These are phyloP conservation scores for Tulasnella sp. DNA, from an alignment of 768 basidiomycete genomes.

Conservation along the genomic window DNA sequence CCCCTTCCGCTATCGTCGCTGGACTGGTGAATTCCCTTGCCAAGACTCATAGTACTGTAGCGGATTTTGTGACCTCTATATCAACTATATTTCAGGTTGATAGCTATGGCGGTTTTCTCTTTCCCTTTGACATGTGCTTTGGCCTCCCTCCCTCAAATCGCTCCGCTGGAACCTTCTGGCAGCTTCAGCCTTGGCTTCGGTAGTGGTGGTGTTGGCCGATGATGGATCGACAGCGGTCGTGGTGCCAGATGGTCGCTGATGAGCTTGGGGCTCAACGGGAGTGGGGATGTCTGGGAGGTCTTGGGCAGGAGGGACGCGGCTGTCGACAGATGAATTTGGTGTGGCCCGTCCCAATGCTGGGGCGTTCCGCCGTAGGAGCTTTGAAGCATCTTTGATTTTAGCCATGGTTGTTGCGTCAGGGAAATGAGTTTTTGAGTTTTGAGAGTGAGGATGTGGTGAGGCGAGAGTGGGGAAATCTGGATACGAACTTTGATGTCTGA, in stretches of 20 bases:
- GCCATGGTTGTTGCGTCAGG: constrained; percentile 6
- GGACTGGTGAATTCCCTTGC: too few relatives aligned
- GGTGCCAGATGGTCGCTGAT: background rate
- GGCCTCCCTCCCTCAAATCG: too few relatives aligned
- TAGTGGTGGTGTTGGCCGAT: background rate
- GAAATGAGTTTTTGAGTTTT: background rate
- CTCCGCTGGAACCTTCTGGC: too few relatives aligned
- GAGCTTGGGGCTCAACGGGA: background rate
- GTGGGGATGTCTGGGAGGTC: background rate
- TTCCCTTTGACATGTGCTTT: too few relatives aligned
- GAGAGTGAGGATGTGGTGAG: constrained; percentile 15
- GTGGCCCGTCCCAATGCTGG: background rate
- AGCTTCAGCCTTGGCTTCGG: background rate
- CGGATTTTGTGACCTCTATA: too few relatives aligned
- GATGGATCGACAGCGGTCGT: background rate
- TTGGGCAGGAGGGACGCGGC: background rate
- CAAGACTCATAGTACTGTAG: too few relatives aligned
- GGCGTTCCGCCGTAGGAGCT: background rate
- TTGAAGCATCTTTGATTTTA: background rate
- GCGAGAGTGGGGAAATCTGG: background rate
- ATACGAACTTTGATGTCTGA: background rate
- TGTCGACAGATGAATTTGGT: background rate
- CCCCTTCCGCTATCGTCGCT: too few relatives aligned
- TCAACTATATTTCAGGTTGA: too few relatives aligned
- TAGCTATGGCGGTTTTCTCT: too few relatives aligned